A percentile compares a stretch with the other conserved stretches of the same genome.
phyloP scores from a whole-genome alignment of 108 stramenopile genomes.

The Cyclotella cryptica region DNA sequence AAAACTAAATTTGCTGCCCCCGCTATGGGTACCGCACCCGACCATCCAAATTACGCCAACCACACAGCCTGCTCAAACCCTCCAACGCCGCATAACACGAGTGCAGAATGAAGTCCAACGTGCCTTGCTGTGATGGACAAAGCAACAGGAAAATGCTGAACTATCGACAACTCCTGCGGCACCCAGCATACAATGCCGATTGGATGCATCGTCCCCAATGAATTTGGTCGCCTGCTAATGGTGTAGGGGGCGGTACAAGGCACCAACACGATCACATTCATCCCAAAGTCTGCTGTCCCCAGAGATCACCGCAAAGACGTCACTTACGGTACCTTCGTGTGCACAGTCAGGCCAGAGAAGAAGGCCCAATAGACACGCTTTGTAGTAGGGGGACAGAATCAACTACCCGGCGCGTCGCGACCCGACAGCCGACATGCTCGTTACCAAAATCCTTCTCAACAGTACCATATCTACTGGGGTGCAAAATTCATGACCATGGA shows the following conservation, averaged over 20 bases:
- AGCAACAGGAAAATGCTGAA: slow-evolving; percentile 9
- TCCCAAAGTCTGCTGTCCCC: neutral
- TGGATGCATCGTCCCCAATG: neutral
- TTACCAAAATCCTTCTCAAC: slow-evolving; percentile 20
- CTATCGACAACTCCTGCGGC: slow-evolving; percentile 7
- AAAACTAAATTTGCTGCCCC: too few species aligned
- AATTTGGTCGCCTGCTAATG: too few species aligned
- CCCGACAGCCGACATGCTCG: slow-evolving; percentile 9
- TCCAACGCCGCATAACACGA: neutral
- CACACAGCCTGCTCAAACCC: neutral
- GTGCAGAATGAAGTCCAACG: slow-evolving; percentile 17
- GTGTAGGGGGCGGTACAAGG: too few species aligned
- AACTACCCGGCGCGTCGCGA: too few species aligned
- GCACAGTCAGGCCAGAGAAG: slow-evolving; percentile 14
- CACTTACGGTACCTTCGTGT: slow-evolving; percentile 15
- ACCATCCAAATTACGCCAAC: neutral
- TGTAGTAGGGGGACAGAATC: neutral
- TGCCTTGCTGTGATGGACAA: slow-evolving; percentile 3
- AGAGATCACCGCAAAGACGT: slow-evolving; percentile 1
- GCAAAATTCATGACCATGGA: slow-evolving; percentile 35
- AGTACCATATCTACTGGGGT: slow-evolving; percentile 12
- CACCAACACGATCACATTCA: too few species aligned
- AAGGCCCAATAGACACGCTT: slow-evolving; percentile 14
- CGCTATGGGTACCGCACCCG: too few species aligned
- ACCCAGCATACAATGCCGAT: neutral